These are phyloP conservation scores for Nannizziopsis arthrosporioides DNA, from an alignment of 2,329 filamentous ascomycete species.

Conservation along the genomic window DNA sequence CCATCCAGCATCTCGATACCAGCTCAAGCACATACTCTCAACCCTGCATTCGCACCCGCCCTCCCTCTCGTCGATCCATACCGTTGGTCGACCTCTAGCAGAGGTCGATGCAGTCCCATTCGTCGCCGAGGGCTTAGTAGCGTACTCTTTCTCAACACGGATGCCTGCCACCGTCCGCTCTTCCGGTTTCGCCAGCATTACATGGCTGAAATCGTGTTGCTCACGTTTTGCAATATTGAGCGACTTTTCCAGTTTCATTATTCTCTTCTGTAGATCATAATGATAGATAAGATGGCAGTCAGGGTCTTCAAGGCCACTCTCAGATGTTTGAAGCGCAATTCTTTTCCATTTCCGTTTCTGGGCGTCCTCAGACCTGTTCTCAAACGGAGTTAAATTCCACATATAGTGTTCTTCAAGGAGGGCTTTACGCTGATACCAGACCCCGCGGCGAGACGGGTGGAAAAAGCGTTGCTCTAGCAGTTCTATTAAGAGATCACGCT, in stretches of 20 bases:
- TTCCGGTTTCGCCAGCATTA: constrained; percentile 60
- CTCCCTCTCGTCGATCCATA: constrained; percentile 73
- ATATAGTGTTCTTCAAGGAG: constrained; percentile 94
- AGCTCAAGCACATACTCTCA: constrained; percentile 83
- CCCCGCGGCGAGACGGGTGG: constrained; percentile 69
- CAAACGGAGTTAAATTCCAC: constrained; percentile 46
- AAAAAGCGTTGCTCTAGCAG: constrained; percentile 73
- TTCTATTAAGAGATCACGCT: constrained; percentile 62
- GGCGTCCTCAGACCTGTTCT: constrained; percentile 41
- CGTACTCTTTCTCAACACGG: constrained; percentile 53
- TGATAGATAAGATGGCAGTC: constrained; percentile 88
- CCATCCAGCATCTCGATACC: constrained; percentile 74
- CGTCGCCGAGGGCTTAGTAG: constrained; percentile 15
- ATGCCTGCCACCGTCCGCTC: constrained; percentile 67
- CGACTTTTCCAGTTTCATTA: constrained; percentile 78
- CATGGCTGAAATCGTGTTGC: constrained; percentile 88
- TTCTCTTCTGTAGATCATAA: constrained; percentile 84
- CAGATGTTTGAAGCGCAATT: constrained; percentile 67
- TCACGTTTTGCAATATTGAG: constrained; percentile 71
- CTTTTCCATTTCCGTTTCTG: constrained; percentile 77
- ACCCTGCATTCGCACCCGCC: constrained; percentile 66
- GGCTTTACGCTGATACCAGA: constrained; percentile 93
- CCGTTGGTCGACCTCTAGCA: constrained; percentile 46
- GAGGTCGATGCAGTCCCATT: constrained; percentile 15
- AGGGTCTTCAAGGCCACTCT: constrained; percentile 72